These are phyloP conservation scores for Eustoma russellianum DNA, from an alignment of 257 asterid species.

Conservation along the genomic window DNA sequence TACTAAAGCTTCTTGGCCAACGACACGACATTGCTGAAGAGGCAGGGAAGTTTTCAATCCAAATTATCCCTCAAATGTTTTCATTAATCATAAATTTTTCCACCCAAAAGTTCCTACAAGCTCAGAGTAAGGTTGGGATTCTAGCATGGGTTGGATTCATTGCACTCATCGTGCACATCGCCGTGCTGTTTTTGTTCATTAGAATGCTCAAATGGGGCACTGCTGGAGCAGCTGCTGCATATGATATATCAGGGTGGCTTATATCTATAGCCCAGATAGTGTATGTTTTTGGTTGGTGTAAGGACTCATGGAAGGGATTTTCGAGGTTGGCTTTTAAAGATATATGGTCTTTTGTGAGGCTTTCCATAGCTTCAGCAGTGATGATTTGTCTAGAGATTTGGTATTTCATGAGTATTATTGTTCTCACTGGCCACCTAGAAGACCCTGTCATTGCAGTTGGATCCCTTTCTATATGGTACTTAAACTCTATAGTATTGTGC, in stretches of 20 bases:
- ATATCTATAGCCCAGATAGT: no score
- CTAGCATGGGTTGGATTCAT: slow-evolving; percentile 79
- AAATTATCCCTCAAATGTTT: slow-evolving; percentile 62
- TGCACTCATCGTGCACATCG: slow-evolving; percentile 15
- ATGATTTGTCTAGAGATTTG: slow-evolving; percentile 98
- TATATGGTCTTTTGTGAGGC: slow-evolving; percentile 57
- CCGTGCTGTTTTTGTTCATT: slow-evolving; percentile 6
- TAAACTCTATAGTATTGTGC: not conserved
- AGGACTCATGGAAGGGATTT: slow-evolving; percentile 75
- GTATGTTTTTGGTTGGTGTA: slow-evolving; percentile 46
- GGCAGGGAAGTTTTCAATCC: slow-evolving; percentile 64
- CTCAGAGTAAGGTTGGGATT: slow-evolving; percentile 66
- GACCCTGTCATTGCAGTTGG: slow-evolving; percentile 89
- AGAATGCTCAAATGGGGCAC: no score
- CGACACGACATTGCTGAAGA: slow-evolving; percentile 70
- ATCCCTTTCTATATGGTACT: slow-evolving; percentile 91
- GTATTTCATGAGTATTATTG: slow-evolving; percentile 96
- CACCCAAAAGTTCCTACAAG: slow-evolving; percentile 82
- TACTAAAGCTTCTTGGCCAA: slow-evolving; percentile 64
- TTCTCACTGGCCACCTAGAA: slow-evolving; percentile 81
- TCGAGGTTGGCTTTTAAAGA: slow-evolving; percentile 73
- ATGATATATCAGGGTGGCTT: no score
- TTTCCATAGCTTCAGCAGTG: slow-evolving; percentile 75
- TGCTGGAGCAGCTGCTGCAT: no score
- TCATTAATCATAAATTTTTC: slow-evolving; percentile 86